Conservation (phyloP, 1,284 basidiomycete genomes). For the Naganishia sp. region DNA sequence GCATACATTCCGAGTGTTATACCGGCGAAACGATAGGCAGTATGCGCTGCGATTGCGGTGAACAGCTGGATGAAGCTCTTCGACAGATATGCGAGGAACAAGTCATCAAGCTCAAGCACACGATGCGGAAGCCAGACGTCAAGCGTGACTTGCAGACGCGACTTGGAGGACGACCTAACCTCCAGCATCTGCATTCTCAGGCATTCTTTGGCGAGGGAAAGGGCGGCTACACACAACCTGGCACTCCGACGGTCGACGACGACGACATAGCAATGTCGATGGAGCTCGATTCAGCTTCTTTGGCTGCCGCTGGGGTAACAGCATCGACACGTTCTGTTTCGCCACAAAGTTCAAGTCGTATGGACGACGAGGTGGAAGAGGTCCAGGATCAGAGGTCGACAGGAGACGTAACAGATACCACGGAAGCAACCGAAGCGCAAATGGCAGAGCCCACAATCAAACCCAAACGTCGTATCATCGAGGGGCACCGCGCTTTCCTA, state of each 20-base stretch:
- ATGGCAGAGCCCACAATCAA: slow-evolving; percentile 1
- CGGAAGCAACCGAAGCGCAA: slow-evolving; percentile 15
- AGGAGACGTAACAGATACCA: slow-evolving; percentile 15
- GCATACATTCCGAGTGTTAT: slow-evolving; percentile 98
- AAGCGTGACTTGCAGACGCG: slow-evolving; percentile 9
- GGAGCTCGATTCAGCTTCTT: slow-evolving; percentile 29
- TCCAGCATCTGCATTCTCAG: slow-evolving; percentile 12
- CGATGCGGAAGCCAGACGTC: neutral
- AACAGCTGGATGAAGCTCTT: slow-evolving; percentile 96
- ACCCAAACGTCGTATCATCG: slow-evolving; percentile 14
- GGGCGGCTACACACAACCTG: slow-evolving; percentile 19
- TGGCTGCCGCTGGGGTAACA: neutral
- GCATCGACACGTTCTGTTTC: slow-evolving; percentile 23
- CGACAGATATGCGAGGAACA: slow-evolving; percentile 79
- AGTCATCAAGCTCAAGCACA: slow-evolving; percentile 25
- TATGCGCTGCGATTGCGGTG: slow-evolving; percentile 98
- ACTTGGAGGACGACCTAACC: slow-evolving; percentile 1
- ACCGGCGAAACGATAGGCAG: slow-evolving; percentile 98
- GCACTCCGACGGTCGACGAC: slow-evolving; percentile 15
- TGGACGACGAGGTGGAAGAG: slow-evolving; percentile 9
- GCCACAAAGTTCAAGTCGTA: slow-evolving; percentile 21
- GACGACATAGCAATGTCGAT: slow-evolving; percentile 33
- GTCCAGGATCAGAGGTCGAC: neutral
- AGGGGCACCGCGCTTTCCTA: slow-evolving; percentile 34
- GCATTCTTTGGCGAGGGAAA: slow-evolving; percentile 3